These are phyloP conservation scores for Kalmusia sp. DNA, from an alignment of 2,329 filamentous ascomycete species.

Conservation along the genomic window DNA sequence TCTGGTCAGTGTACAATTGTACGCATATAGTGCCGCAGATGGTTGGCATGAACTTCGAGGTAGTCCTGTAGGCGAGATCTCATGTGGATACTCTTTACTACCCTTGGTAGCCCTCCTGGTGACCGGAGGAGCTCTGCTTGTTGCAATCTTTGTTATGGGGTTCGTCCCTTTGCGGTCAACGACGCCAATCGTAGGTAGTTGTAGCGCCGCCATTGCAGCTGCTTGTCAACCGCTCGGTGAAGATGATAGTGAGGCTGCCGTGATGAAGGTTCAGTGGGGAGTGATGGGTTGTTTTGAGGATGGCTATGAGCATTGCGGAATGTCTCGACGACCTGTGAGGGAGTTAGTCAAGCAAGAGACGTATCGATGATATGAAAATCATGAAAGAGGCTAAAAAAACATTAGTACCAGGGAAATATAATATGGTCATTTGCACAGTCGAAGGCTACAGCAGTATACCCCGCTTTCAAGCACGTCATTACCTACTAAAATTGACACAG, in stretches of 20 bases:
- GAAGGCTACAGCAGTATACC: no score
- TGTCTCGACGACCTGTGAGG: neutral
- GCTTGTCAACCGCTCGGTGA: neutral
- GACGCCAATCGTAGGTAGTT: neutral
- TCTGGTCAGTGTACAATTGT: conserved; percentile 38
- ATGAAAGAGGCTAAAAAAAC: no score
- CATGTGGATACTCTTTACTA: neutral
- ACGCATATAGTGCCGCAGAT: neutral
- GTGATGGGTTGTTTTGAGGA: neutral
- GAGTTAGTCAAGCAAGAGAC: neutral
- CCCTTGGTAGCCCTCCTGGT: neutral
- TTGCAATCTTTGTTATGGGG: neutral
- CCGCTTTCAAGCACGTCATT: no score
- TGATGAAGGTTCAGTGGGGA: neutral
- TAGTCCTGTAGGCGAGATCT: neutral
- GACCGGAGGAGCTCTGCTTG: neutral
- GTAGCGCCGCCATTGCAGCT: neutral
- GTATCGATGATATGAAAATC: no score
- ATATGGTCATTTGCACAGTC: no score
- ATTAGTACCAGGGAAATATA: no score
- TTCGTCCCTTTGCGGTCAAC: neutral
- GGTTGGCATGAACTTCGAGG: neutral
- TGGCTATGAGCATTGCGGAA: neutral
- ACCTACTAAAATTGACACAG: no score
- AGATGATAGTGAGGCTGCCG: neutral